These are phyloP conservation scores for Pichia sp. DNA, from an alignment of 1,139 yeast species.

Conservation along the genomic window DNA sequence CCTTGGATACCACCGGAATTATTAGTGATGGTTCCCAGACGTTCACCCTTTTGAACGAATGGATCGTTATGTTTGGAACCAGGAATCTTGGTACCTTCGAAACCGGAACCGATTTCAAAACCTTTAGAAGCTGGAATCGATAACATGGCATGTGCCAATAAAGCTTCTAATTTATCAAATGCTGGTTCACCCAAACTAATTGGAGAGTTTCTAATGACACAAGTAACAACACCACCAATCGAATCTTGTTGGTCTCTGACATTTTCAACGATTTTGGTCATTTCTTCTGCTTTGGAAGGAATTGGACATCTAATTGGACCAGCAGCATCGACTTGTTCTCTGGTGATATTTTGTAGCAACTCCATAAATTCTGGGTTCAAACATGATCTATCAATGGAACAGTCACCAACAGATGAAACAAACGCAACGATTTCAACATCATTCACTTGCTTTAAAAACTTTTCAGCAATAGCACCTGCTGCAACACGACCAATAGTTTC, in stretches of 20 bases:
- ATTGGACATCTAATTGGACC: constrained; percentile 97
- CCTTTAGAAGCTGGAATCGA: constrained; percentile 98
- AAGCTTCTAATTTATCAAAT: constrained; percentile 92
- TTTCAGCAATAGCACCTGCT: constrained; percentile 98
- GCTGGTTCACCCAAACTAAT: constrained; percentile 96
- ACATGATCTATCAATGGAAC: constrained; percentile 69
- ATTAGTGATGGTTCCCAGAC: constrained; percentile 79
- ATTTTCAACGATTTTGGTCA: constrained; percentile 82
- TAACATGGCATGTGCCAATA: constrained; percentile 94
- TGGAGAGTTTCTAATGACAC: constrained; percentile 91
- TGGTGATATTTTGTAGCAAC: constrained; percentile 64
- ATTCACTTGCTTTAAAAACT: constrained; percentile 66
- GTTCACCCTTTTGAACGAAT: constrained; percentile 45
- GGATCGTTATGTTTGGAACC: constrained; percentile 94
- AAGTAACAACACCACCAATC: constrained; percentile 95
- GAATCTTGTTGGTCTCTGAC: constrained; percentile 86
- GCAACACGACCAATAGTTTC: constrained; percentile 99
- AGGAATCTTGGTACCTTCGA: constrained; percentile 79
- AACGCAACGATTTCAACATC: constrained; percentile 94
- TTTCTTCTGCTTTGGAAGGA: constrained; percentile 55
- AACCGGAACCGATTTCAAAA: constrained; percentile 95
- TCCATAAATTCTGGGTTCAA: constrained; percentile 55
- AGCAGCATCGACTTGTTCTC: constrained; percentile 78
- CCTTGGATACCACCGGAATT: constrained; percentile 98
- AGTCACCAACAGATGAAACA: constrained; percentile 81